Base-by-base conservation (phyloP, 148 eudicot genomes). In the Agrostemma githago region DNA sequence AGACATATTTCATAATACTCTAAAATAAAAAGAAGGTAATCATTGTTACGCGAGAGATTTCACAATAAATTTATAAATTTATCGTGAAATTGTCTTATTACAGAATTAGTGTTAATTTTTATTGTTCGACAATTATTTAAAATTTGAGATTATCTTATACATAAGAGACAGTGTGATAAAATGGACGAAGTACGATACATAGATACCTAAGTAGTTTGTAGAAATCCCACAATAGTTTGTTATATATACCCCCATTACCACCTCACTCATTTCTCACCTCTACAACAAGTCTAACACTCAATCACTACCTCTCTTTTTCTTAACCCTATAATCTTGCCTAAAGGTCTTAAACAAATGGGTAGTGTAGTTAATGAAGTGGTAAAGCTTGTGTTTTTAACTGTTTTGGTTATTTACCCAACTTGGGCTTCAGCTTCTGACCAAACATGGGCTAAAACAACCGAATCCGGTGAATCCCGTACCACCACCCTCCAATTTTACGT, bases 401-500 rank as follows among this genome's bases (percentile, higher is more conserved):
- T 51, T 69, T 14, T 76, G 0, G 8, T 62, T 1, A 14, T 48
- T 38, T 5, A 44, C 54, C n/a, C 71, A 5, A 68, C 48, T 7
- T 48, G 70, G 69, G 69, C 46, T 56, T 43, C 43, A 26, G 79
- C 71, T 11, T 20, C 6, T 41, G 21, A 80, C 72, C 63, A 62
- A 5, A 16, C 39, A 14, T 86, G 89, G 89, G 87, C 80, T 2
- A 66, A 78, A 12, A 81, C 82, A 15, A 67, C 79, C 1, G 57
- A 62, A 16, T 12, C 64, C 15, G 78, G 74, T 12, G 69, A 69
- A 34, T 71, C 76, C 38, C 57, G 39, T 5, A 75, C 76, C 3
- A 86, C 87, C 53, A 76, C 78, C 43, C 86, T 89, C 41, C 82
- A 82, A 66, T 87, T 89, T 84, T 87, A 86, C 79, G 85, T 87